A percentile compares a stretch with the other conserved stretches of the same genome.
These are phyloP conservation scores for Suhomyces atakaporum DNA, from an alignment of 1,139 yeast genomes.

Conservation along the genomic window DNA sequence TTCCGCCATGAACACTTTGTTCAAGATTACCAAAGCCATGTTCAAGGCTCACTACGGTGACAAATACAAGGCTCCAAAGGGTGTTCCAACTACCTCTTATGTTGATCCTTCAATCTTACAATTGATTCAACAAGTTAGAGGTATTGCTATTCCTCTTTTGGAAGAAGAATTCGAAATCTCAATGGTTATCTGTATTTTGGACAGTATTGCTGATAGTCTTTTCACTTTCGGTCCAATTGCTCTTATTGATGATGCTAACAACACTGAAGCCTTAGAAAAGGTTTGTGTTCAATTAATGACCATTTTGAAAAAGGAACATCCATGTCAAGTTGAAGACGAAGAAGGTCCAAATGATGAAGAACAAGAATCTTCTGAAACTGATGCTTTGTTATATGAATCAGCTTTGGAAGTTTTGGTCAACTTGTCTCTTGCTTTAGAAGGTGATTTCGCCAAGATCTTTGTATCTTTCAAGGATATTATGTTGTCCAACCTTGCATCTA, in stretches of 20 bases:
- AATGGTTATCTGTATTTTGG: constrained; percentile 79
- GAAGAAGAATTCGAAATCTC: constrained; percentile 79
- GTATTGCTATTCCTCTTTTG: constrained; percentile 60
- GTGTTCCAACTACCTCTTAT: constrained; percentile 66
- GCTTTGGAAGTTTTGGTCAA: constrained; percentile 83
- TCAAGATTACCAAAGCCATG: constrained; percentile 80
- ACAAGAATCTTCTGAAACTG: constrained; percentile 78
- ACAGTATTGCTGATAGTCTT: constrained; percentile 70
- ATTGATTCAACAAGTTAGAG: constrained; percentile 68
- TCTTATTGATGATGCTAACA: constrained; percentile 56
- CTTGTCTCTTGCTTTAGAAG: constrained; percentile 72
- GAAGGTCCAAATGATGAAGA: constrained; percentile 57
- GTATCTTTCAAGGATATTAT: constrained; percentile 71
- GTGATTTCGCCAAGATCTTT: constrained; percentile 73
- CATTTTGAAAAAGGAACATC: constrained; percentile 76
- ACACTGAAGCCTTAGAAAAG: constrained; percentile 61
- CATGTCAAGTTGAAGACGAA: constrained; percentile 68
- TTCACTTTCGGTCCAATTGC: constrained; percentile 76
- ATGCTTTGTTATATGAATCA: constrained; percentile 79
- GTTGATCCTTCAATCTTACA: constrained; percentile 58
- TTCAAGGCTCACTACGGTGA: constrained; percentile 57
- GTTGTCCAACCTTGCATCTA: constrained; percentile 59
- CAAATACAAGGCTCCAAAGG: constrained; percentile 63
- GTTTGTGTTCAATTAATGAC: constrained; percentile 71
- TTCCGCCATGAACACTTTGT: constrained; percentile 77